Evolutionary conservation across 169 alveolate species (phyloP).

Genomic region (Babesia gibsoni): DNA sequence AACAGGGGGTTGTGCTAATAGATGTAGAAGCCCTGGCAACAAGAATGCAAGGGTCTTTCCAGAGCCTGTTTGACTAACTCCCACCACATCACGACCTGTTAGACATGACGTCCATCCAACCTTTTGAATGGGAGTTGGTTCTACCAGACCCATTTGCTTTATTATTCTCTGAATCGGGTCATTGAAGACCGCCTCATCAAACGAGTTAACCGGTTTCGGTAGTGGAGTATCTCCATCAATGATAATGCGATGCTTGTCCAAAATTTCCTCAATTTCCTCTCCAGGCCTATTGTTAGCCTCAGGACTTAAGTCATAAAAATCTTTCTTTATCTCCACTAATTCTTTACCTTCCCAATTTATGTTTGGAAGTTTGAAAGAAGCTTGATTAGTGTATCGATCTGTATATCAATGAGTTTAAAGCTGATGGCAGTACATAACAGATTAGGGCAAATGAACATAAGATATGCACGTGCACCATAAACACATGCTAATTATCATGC

Average conservation of each 20-base stretch:
- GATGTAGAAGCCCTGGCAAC: constrained; percentile 89
- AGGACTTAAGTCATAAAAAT: constrained; percentile 57
- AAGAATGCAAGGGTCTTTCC: constrained; percentile 93
- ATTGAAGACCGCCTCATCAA: constrained; percentile 72
- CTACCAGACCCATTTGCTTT: constrained; percentile 65
- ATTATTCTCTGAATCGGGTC: constrained; percentile 66
- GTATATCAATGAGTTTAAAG: too few species aligned
- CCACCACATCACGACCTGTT: constrained; percentile 91
- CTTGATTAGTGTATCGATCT: constrained; percentile 1
- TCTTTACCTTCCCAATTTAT: constrained; percentile 68
- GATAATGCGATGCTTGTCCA: constrained; percentile 57
- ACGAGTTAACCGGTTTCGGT: constrained; percentile 67
- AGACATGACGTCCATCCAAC: constrained; percentile 76
- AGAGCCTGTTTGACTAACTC: constrained; percentile 94
- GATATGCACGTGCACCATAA: too few species aligned
- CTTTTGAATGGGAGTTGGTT: constrained; percentile 87
- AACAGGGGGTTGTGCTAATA: constrained; percentile 76
- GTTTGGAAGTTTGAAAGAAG: constrained; percentile 31
- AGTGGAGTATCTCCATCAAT: constrained; percentile 67
- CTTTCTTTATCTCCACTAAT: constrained; percentile 69
- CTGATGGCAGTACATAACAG: too few species aligned
- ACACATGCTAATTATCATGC: too few species aligned
- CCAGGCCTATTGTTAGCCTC: constrained; percentile 63
- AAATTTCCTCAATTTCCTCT: constrained; percentile 69
- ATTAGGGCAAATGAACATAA: too few species aligned